Conservation (phyloP, 306 rosid genomes). For the Clitoria ternatea region DNA sequence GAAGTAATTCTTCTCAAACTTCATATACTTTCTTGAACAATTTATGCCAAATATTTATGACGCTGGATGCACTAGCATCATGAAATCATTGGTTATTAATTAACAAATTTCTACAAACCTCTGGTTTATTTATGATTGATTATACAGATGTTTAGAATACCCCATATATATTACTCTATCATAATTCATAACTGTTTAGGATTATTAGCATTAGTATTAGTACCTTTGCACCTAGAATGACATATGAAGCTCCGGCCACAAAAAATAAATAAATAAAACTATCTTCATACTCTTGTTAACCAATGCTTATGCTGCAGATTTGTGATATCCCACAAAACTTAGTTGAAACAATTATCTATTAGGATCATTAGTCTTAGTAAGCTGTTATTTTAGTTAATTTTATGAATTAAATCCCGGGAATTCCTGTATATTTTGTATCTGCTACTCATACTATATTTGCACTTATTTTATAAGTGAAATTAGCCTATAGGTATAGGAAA, state of each 20-base stretch:
- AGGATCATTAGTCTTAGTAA: no score
- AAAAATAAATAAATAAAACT: no score
- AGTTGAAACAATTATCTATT: no score
- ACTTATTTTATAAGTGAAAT: no score
- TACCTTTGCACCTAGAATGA: background rate
- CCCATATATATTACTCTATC: background rate
- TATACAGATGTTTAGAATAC: background rate
- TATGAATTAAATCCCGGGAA: no score
- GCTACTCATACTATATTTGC: no score
- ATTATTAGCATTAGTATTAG: background rate
- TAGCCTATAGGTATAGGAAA: no score
- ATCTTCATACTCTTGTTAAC: no score
- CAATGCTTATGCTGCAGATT: no score
- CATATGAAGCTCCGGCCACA: background rate
- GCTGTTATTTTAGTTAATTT: no score
- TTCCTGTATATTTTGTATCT: no score
- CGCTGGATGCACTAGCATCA: background rate
- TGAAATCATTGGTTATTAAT: background rate
- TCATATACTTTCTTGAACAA: background rate
- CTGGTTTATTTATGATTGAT: background rate
- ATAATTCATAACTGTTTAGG: background rate
- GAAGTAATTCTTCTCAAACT: background rate
- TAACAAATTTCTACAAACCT: background rate
- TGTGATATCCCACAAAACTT: no score
- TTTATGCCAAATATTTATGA: background rate